phyloP scores from a whole-genome alignment of 352 stramenopile species.

The Phytophthora citrophthora region DNA sequence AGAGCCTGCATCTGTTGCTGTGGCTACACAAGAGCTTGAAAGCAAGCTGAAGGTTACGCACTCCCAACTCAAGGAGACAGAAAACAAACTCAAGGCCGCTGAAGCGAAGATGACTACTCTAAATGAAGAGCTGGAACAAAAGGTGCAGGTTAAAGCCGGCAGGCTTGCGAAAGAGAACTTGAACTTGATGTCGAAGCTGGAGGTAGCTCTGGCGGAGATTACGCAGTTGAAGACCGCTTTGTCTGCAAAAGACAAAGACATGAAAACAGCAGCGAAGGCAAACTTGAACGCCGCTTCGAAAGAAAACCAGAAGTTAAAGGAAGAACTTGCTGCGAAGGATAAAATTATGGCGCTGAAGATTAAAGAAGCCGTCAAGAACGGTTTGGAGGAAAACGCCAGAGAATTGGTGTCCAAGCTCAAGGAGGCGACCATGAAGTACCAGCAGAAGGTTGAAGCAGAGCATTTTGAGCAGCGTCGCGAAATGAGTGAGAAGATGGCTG shows the following conservation, averaged over 20 bases:
- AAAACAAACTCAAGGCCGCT: conserved; percentile 16
- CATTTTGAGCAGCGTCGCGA: conserved; percentile 40
- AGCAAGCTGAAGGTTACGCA: conserved; percentile 10
- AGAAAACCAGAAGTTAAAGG: conserved; percentile 17
- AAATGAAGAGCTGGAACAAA: conserved; percentile 19
- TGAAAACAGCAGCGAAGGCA: conserved; percentile 18
- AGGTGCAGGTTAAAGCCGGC: conserved; percentile 15
- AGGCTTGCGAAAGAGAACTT: conserved; percentile 35
- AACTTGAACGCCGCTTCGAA: conserved; percentile 8
- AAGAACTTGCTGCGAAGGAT: conserved; percentile 27
- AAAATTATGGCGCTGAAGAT: conserved; percentile 21
- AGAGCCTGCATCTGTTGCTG: conserved; percentile 11
- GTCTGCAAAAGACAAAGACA: conserved; percentile 21
- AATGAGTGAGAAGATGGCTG: conserved; percentile 46
- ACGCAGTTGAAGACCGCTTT: conserved; percentile 35
- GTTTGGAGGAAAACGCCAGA: conserved; percentile 18
- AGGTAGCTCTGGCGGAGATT: conserved; percentile 25
- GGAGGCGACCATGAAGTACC: conserved; percentile 36
- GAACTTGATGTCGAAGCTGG: conserved; percentile 32
- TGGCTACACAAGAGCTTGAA: conserved; percentile 25
- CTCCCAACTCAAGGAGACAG: conserved; percentile 10
- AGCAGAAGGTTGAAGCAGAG: conserved; percentile 43
- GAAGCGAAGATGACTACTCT: conserved; percentile 10
- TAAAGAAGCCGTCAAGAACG: conserved; percentile 27
- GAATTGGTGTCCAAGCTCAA: conserved; percentile 32